Evolutionary conservation across 192 early-diverging fungal genomes (phyloP).

Genomic region (Coemansia sp.): DNA sequence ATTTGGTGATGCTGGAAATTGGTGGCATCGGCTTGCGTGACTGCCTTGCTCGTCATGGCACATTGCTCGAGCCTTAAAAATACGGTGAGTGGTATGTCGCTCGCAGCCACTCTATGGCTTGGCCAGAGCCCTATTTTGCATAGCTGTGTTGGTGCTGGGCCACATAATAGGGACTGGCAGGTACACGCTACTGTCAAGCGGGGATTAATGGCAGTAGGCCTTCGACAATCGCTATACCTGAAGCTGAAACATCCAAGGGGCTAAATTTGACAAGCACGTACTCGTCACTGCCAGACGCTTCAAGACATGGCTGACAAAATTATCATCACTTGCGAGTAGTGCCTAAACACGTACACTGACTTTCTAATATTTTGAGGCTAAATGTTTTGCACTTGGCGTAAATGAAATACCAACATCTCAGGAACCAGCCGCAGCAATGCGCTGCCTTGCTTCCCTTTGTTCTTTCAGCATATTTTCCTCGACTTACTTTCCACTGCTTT

Average conservation of each 20-base stretch:
- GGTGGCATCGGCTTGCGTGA: not conserved
- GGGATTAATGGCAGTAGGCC: not conserved
- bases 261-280: not conserved
- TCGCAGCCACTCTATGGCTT: not conserved
- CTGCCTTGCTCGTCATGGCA: not conserved
- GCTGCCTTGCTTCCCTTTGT: not conserved
- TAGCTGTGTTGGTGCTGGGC: not conserved
- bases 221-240: not conserved
- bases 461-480: not conserved
- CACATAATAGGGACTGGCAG: not conserved
- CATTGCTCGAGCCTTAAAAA: not conserved
- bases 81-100: not conserved
- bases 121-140: not conserved
- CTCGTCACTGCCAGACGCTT: not conserved
- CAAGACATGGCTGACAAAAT: slow-evolving; percentile 4
- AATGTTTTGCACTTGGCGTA: not conserved
- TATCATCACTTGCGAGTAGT: not conserved
- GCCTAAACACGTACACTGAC: not conserved
- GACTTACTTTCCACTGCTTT: not conserved
- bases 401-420: not conserved
- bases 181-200: not conserved
- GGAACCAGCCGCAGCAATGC: not conserved
- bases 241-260: not conserved
- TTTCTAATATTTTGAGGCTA: not conserved
- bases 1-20: not conserved